Percentiles rank a stretch among this genome's conserved stretches.
Evolutionary conservation across 2,329 filamentous ascomycete genomes (phyloP).

Genomic region (Aschersonia sp.): DNA sequence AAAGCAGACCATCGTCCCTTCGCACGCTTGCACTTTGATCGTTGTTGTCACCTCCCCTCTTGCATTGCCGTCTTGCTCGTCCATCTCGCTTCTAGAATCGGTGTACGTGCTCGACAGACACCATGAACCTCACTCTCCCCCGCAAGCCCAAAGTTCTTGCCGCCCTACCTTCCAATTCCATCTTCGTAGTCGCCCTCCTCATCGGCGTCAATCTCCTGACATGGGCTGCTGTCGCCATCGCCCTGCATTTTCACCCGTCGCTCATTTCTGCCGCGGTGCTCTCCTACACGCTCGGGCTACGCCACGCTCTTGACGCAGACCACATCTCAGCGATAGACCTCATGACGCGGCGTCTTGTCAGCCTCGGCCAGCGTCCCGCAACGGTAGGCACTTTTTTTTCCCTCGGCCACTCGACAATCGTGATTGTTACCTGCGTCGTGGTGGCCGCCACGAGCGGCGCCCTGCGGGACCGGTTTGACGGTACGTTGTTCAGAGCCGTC

Average conservation of each 20-base stretch:
- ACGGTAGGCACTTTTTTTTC: constrained; percentile 93
- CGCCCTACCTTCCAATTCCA: constrained; percentile 17
- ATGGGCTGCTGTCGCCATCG: constrained; percentile 38
- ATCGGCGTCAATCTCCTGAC: constrained; percentile 35
- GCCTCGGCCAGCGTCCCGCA: constrained; percentile 70
- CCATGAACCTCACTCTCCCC: constrained; percentile 9
- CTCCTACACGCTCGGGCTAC: constrained; percentile 76
- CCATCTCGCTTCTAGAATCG: too few species aligned
- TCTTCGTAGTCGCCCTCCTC: constrained; percentile 37
- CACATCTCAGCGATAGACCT: constrained; percentile 80
- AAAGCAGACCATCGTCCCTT: too few species aligned
- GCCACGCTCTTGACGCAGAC: constrained; percentile 96
- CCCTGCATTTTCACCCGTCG: constrained; percentile 37
- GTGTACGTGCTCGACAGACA: constrained; percentile 1
- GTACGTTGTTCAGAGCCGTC: neutral
- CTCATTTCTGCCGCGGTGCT: constrained; percentile 72
- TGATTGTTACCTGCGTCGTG: constrained; percentile 77
- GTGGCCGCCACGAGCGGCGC: constrained; percentile 85
- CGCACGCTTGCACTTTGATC: too few species aligned
- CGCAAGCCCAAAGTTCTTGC: constrained; percentile 16
- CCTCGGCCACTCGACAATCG: constrained; percentile 85
- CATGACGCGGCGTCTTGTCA: constrained; percentile 81
- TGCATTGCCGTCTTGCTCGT: too few species aligned
- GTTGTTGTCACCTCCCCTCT: too few species aligned
- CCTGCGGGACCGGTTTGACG: constrained; percentile 65